A percentile compares a stretch with the other conserved stretches of the same genome.
phyloP scores from a whole-genome alignment of 306 rosid species.

The Lathyrus tuberosus region DNA sequence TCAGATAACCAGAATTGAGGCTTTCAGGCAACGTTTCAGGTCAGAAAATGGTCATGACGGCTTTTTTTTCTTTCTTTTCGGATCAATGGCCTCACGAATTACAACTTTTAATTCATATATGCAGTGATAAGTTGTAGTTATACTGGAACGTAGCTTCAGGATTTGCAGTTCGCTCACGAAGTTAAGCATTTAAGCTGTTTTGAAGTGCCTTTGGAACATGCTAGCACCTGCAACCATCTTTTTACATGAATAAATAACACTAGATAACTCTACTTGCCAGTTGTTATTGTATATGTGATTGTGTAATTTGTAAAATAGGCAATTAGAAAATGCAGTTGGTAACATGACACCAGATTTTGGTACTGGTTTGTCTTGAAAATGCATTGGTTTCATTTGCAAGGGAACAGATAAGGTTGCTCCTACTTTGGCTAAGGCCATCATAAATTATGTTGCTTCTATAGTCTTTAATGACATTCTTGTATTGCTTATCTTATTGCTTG shows the following conservation, averaged over 20 bases:
- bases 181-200: not conserved
- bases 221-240: conserved; percentile 21
- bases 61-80: not conserved
- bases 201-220: not conserved
- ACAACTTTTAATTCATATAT: no score
- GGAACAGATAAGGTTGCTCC: not conserved
- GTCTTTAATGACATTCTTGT: not conserved
- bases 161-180: conserved; percentile 18
- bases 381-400: not conserved
- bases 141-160: conserved; percentile 7
- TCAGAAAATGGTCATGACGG: conserved; percentile 5
- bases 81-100: conserved; percentile 2
- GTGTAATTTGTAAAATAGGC: not conserved
- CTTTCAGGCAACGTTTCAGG: not conserved
- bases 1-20: conserved; percentile 9
- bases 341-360: conserved; percentile 8
- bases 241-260: conserved; percentile 8
- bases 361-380: not conserved
- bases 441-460: no score
- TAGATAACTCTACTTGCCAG: conserved; percentile 6
- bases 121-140: conserved; percentile 5
- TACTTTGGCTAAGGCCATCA: not conserved
- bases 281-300: conserved; percentile 19
- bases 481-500: not conserved
- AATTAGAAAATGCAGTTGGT: conserved; percentile 4